A percentile compares a stretch with the other conserved stretches of the same genome.
phyloP scores from a whole-genome alignment of 805 yeast genomes.

The Saturnispora mendoncae region DNA sequence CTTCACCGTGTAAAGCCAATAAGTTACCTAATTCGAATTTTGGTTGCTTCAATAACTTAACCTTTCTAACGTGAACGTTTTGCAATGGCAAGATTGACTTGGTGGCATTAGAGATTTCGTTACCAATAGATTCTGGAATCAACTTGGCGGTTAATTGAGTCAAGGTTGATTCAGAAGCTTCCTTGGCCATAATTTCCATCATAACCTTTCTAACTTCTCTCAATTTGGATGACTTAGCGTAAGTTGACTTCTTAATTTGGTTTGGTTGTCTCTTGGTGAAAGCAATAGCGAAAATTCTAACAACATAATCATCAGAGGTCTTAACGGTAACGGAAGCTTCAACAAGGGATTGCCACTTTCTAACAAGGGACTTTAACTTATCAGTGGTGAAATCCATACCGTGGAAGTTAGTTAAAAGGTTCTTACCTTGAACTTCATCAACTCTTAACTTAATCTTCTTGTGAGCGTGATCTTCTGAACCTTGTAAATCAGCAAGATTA shows the following conservation, averaged over 20 bases:
- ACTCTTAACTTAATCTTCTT: slow-evolving; percentile 97
- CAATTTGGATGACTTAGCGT: slow-evolving; percentile 96
- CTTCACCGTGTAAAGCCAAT: slow-evolving; percentile 96
- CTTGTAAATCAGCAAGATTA: slow-evolving; percentile 94
- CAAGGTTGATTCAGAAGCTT: slow-evolving; percentile 88
- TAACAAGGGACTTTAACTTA: slow-evolving; percentile 93
- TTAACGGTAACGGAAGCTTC: slow-evolving; percentile 98
- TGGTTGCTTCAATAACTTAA: slow-evolving; percentile 96
- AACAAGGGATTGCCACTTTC: slow-evolving; percentile 98
- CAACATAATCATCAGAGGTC: slow-evolving; percentile 95
- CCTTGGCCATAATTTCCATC: slow-evolving; percentile 93
- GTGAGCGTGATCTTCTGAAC: slow-evolving; percentile 97
- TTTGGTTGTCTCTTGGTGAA: slow-evolving; percentile 97
- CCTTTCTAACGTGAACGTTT: slow-evolving; percentile 98
- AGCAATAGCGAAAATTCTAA: slow-evolving; percentile 94
- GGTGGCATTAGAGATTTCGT: slow-evolving; percentile 96
- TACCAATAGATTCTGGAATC: slow-evolving; percentile 97
- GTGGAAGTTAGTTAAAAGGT: slow-evolving; percentile 98
- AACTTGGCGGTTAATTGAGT: slow-evolving; percentile 95
- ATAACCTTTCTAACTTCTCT: slow-evolving; percentile 96
- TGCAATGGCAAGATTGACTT: slow-evolving; percentile 94
- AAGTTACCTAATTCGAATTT: slow-evolving; percentile 96
- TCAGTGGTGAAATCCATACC: slow-evolving; percentile 97
- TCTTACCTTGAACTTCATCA: slow-evolving; percentile 98
- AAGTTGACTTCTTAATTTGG: slow-evolving; percentile 96